Conservation (phyloP, 306 rosid genomes). For the Prunus davidiana region DNA sequence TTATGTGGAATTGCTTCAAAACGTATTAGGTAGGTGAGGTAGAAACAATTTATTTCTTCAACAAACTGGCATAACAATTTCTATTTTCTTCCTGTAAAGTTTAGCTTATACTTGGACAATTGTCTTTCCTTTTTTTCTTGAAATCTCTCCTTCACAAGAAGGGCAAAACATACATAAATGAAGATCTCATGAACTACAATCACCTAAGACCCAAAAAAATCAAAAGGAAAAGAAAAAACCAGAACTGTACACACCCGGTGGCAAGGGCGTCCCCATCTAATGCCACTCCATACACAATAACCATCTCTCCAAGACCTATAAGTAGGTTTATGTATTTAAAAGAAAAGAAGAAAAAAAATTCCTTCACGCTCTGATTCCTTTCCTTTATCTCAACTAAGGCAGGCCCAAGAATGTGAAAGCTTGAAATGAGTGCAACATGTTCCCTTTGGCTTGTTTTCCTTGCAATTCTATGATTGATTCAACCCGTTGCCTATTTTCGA, state of each 20-base stretch:
- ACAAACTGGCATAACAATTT: too few relatives aligned
- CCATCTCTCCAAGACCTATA: slow-evolving; percentile 48
- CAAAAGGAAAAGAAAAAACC: slow-evolving; percentile 10
- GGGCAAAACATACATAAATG: slow-evolving; percentile 2
- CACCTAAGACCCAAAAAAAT: slow-evolving; percentile 21
- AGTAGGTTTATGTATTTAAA: slow-evolving; percentile 28
- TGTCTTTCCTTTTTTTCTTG: background rate
- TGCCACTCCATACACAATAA: slow-evolving; percentile 42
- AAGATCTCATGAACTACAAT: slow-evolving; percentile 11
- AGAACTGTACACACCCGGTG: slow-evolving; percentile 47
- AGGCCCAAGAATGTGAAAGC: slow-evolving; percentile 30
- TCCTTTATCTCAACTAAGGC: slow-evolving; percentile 35
- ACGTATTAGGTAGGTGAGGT: too few relatives aligned
- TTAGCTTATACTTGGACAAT: background rate
- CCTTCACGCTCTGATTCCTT: slow-evolving; percentile 30
- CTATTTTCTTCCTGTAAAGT: background rate
- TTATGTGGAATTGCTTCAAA: background rate
- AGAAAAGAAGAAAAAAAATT: slow-evolving; percentile 34
- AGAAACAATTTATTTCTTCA: too few relatives aligned
- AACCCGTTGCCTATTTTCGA: slow-evolving; percentile 29
- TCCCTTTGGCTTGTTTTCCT: slow-evolving; percentile 25
- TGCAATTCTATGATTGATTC: slow-evolving; percentile 14
- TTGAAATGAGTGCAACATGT: slow-evolving; percentile 41
- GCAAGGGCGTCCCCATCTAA: slow-evolving; percentile 31
- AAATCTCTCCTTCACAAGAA: slow-evolving; percentile 8